Evolutionary conservation across 495 filamentous ascomycete genomes (phyloP), one percentile per base, ranked within the genome.

Genomic region (Hyaloscypha variabilis): DNA sequence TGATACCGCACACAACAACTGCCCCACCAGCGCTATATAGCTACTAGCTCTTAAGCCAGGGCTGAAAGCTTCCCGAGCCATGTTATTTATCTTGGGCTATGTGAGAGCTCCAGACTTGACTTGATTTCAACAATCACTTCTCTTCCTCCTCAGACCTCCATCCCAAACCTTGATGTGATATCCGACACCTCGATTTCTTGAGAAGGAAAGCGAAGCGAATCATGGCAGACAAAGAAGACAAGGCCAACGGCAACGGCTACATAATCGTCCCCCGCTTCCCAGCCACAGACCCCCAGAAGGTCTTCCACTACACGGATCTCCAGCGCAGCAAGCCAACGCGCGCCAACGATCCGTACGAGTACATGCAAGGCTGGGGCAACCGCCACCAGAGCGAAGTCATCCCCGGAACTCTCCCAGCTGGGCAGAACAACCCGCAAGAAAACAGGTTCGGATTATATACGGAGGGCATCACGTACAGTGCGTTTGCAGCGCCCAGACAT

Each of bases 391-490:
- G 42, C 5, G 66, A 68, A 34, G 66, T 68, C n/a, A 68, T 68
- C 30, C 65, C 66, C 2, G 66, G 72, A 11, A 71, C 72, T 13
- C 59, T 78, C 10, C 76, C 76, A n/a, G 63, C 46, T 4, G 87
- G 79, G 36, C 83, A 86, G 11, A 92, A 91, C 76, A 90, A 88
- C 29, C 87, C 89, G 2, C 91, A 92, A 69, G 90, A 90, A 68
- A 85, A 82, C 23, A 77, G 83, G 0, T 87, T 85, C 63, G 90
- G 89, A 2, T 81, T 93, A 14, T 92, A 91, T 68, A 78, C 89
- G 14, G 91, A 94, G 74, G 91, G 91, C 74, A 81, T 94, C 36
- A 92, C 90, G n/a, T 90, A 91, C n/a, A 91, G 88, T 2, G 84
- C 91, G 14, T 94, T 94, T 74, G 90, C 90, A 24, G 88, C 89